Conservation (phyloP, 164 flowering plant genomes). For the Litsea cubeba region DNA sequence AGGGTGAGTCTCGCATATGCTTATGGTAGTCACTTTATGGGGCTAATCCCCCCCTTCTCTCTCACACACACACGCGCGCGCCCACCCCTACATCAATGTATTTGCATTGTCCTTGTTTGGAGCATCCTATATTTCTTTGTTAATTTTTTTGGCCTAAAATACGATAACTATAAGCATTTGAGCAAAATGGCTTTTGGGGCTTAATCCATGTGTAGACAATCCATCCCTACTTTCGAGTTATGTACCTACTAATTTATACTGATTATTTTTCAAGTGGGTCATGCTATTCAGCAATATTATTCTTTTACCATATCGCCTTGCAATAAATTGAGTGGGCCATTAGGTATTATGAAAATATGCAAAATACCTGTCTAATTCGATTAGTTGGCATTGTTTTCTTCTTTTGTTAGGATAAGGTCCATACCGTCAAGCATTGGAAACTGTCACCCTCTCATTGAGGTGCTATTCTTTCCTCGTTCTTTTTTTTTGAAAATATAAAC, state of each 20-base stretch:
- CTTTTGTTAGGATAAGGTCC: constrained; percentile 21
- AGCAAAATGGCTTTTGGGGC: background rate
- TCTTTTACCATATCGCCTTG: background rate
- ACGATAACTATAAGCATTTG: background rate
- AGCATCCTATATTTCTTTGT: no score
- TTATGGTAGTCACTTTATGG: no score
- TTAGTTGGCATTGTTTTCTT: constrained; percentile 2
- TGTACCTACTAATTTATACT: no score
- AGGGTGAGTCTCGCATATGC: no score
- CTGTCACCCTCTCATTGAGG: constrained; percentile 34
- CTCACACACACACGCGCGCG: no score
- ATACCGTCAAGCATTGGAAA: constrained; percentile 28
- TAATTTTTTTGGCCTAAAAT: background rate
- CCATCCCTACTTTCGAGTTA: no score
- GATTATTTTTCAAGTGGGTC: no score
- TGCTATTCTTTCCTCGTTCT: constrained; percentile 5
- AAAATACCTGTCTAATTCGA: background rate
- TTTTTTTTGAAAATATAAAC: background rate
- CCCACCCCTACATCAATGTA: no score
- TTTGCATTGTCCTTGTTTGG: no score
- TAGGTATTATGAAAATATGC: background rate
- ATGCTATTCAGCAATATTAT: no score
- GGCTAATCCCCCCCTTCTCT: no score
- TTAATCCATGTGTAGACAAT: no score
- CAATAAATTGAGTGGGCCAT: background rate